Percentiles rank a stretch among this genome's conserved stretches.
These are phyloP conservation scores for Penicillium sp. DNA, from an alignment of 2,329 filamentous ascomycete species.

Conservation along the genomic window DNA sequence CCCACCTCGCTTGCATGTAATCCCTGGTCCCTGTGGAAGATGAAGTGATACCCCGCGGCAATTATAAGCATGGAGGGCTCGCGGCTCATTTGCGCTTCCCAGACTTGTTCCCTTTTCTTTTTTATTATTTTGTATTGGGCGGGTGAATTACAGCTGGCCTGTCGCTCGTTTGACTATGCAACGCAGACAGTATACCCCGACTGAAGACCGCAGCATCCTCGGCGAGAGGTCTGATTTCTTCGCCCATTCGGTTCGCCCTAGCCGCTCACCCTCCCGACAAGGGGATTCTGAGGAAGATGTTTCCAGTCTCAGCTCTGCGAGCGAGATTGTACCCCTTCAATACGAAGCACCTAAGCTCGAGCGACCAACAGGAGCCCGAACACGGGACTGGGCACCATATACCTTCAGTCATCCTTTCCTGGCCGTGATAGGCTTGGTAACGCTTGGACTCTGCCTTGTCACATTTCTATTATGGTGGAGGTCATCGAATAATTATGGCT, in stretches of 20 bases:
- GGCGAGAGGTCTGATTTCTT: slow-evolving; percentile 10
- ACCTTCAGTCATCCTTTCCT: slow-evolving; percentile 11
- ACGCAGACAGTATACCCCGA: slow-evolving; percentile 1
- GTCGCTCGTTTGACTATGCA: neutral
- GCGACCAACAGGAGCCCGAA: neutral
- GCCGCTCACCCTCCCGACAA: slow-evolving; percentile 6
- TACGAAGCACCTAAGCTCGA: neutral
- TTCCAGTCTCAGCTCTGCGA: neutral
- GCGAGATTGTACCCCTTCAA: neutral
- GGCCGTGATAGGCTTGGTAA: neutral
- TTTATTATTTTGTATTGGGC: too few species aligned
- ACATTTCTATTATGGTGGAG: slow-evolving; percentile 22
- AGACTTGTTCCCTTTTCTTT: neutral
- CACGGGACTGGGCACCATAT: slow-evolving; percentile 15
- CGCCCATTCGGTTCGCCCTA: slow-evolving; percentile 9
- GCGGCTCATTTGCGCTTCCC: too few species aligned
- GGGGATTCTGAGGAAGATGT: neutral
- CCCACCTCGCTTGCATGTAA: too few species aligned
- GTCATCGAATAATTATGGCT: slow-evolving; percentile 25
- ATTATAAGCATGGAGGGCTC: neutral
- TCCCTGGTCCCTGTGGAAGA: too few species aligned
- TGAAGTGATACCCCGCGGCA: neutral
- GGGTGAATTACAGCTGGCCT: neutral
- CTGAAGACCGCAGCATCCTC: slow-evolving; percentile 7
- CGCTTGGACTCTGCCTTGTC: slow-evolving; percentile 6